Evolutionary conservation across 345 rosid species (phyloP), one percentile per base, ranked within the genome.

Genomic region (Eucalyptus paniculata): DNA sequence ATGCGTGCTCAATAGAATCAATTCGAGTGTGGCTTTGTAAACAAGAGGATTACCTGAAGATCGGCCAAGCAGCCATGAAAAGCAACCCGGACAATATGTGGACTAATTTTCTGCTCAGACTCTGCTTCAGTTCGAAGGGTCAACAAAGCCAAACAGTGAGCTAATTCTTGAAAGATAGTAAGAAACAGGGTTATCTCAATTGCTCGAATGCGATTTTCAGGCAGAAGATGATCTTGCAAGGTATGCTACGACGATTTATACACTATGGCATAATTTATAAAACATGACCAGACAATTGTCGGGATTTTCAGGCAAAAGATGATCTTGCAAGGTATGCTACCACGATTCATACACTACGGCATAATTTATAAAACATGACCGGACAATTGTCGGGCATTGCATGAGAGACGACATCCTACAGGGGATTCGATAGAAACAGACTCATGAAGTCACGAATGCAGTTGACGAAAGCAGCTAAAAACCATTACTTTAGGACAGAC

Each of bases 61-160:
- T 90, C 8, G 99, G 99, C 98, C 98, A 96, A 26, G 97, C 92
- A 58, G 92, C 60, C 49, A 93, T 95, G 81, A 95, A 97, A 86
- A 96, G 94, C 86, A 96, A 91, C 50, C 99, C 99, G 9, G 99
- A 96, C 44, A 94, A 89, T 87, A 96, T 92, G 89, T 97, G 99
- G 13, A 96, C 99, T 40, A 96, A 93, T 93, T 97, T 97, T 87
- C 99, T 95, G 91, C 99, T 96, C 89, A 96, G 91, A 34, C 72
- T 95, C 98, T 96, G 97, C 86, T 89, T 86, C 90, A 88, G 88
- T 72, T 56, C 17, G 50, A 89, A 90, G 23, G 80, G 42, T 19
- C 26, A 19, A 72, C 44, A 34, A 34, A 34, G 24, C 21, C 14
- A 2, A 72, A 19, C 24, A 37, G 44, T 16, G 8, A 72, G 82